Percentiles rank a stretch among this genome's conserved stretches.
These are phyloP conservation scores for Stemphylium lycopersici DNA, from an alignment of 2,329 filamentous ascomycete species.

Conservation along the genomic window DNA sequence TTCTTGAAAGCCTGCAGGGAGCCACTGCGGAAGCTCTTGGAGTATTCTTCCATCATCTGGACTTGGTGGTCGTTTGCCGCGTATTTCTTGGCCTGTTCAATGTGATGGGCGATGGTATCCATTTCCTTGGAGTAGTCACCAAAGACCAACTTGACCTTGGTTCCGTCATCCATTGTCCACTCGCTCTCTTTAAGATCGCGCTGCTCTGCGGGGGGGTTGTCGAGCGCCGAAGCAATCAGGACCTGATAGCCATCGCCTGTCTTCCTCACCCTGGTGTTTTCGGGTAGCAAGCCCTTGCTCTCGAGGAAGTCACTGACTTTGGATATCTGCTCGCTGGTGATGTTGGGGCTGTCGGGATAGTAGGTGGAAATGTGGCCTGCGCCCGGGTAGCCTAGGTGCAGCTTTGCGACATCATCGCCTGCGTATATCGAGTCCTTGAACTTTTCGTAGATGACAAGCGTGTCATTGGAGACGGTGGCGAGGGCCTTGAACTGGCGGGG, in stretches of 20 bases:
- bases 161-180: conserved; percentile 55
- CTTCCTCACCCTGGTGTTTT: conserved; percentile 58
- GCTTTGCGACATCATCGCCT: conserved; percentile 48
- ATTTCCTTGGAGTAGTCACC: conserved; percentile 56
- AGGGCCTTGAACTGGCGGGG: conserved; percentile 53
- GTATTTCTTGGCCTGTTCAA: conserved; percentile 56
- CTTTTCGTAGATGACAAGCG: conserved; percentile 50
- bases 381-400: conserved; percentile 59
- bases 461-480: conserved; percentile 49
- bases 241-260: conserved; percentile 54
- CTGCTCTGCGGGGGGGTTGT: conserved; percentile 47
- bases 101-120: conserved; percentile 53
- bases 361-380: conserved; percentile 57
- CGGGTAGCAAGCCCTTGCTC: conserved; percentile 53
- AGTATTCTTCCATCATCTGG: conserved; percentile 55
- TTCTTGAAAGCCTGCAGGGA: conserved; percentile 58
- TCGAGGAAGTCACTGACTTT: conserved; percentile 56
- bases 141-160: conserved; percentile 54
- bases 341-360: conserved; percentile 56
- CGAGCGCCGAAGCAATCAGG: conserved; percentile 55
- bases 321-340: conserved; percentile 57
- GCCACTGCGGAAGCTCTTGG: conserved; percentile 58
- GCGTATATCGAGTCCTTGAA: conserved; percentile 56
- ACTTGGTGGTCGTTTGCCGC: conserved; percentile 54
- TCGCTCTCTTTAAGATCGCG: conserved; percentile 53